Percentiles rank a stretch among this genome's conserved stretches.
phyloP scores from a whole-genome alignment of 2,329 filamentous ascomycete species.

The Penicillium sp. region DNA sequence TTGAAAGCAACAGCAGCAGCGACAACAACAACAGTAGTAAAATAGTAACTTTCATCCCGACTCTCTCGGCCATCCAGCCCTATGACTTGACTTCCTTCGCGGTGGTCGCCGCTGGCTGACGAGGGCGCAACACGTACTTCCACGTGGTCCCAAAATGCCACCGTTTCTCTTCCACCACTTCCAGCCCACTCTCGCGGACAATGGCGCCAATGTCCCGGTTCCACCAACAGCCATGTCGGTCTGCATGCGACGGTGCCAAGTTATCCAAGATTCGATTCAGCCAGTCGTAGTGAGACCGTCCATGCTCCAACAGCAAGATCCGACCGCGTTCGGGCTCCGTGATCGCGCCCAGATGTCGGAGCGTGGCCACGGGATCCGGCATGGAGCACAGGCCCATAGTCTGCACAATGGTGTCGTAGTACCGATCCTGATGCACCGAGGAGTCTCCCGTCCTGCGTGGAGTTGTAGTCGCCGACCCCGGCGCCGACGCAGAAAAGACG shows the following conservation, averaged over 20 bases:
- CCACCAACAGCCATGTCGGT: constrained; percentile 49
- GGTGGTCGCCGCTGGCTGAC: background rate
- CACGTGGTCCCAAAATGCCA: constrained; percentile 47
- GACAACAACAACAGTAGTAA: background rate
- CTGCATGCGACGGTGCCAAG: constrained; percentile 43
- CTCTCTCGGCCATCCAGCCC: too few relatives aligned
- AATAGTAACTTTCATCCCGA: background rate
- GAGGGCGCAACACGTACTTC: constrained; percentile 37
- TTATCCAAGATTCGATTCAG: constrained; percentile 45
- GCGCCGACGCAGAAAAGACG: background rate
- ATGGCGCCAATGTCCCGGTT: constrained; percentile 47
- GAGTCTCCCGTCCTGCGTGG: background rate
- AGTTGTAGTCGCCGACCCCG: background rate
- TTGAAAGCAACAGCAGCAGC: too few relatives aligned
- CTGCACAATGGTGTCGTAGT: constrained; percentile 45
- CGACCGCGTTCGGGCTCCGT: constrained; percentile 36
- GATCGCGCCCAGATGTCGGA: constrained; percentile 37
- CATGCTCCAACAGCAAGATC: constrained; percentile 47
- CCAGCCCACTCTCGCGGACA: constrained; percentile 43
- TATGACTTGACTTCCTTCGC: background rate
- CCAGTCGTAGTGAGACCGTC: constrained; percentile 43
- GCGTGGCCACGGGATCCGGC: constrained; percentile 37
- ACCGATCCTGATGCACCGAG: background rate
- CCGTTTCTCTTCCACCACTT: constrained; percentile 42
- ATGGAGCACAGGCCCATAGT: constrained; percentile 49